Evolutionary conservation across 2,329 filamentous ascomycete species (phyloP), one percentile per base, ranked within the genome.

Genomic region (Penicillium concentricum): DNA sequence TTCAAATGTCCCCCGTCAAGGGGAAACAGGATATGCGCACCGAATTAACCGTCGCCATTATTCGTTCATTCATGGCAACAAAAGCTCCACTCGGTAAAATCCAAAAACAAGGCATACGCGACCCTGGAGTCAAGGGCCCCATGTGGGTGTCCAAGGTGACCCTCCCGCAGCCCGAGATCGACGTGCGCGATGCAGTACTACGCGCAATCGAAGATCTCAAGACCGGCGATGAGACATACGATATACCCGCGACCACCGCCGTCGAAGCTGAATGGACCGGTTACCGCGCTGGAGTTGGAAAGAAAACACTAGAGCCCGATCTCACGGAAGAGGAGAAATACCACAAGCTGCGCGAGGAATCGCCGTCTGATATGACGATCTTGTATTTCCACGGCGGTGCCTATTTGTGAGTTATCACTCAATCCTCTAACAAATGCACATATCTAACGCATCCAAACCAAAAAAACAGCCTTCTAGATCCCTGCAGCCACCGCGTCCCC

Each of bases 111-210:
- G 83, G 84, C 1, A 75, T 83, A 43, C 84, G 79, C 56, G 88
- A 89, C 52, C 82, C 82, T 0, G 86, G 84, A 0, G 79, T 95
- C 68, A 92, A 90, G 69, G 91, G 91, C 4, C 84, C 83, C 43
- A 85, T 94, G 62, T 97, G 92, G 92, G 81, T 96, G 24, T 87
- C 87, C 66, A 88, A 85, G 53, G 87, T 89, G 41, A 83, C 82
- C 0, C 77, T 91, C 16, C 83, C 85, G 0, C 76, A 77, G 2
- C 88, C 83, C 0, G 80, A 75, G 45, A 56, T 84, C 78, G 72
- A 72, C 43, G 70, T 77, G 10, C 69, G 70, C 45, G 67, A 72
- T 28, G 72, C 73, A 2, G 66, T 80, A 16, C 49, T 74, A 8
- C 66, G 66, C 42, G 76, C 74, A 12, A 74, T 79, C 41, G 69